A percentile compares a stretch with the other conserved stretches of the same genome.
These are phyloP conservation scores for Boletus sp. DNA, from an alignment of 768 basidiomycete genomes.

Conservation along the genomic window DNA sequence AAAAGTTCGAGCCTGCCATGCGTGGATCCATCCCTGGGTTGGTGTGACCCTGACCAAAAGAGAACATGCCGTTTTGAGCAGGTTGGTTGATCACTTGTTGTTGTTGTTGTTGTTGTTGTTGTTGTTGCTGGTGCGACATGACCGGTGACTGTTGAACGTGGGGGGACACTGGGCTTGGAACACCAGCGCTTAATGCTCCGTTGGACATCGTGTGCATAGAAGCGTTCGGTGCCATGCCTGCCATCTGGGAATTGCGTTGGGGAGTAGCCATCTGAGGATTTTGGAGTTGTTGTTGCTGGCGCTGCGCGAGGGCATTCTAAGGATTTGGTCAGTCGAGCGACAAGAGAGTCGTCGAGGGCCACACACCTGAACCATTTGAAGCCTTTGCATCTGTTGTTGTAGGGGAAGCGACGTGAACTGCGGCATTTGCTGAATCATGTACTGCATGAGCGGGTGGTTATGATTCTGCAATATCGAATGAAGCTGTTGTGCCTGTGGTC, in stretches of 20 bases:
- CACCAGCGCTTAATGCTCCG: constrained; percentile 20
- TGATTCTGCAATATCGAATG: constrained; percentile 53
- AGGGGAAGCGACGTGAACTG: constrained; percentile 51
- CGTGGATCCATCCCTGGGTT: constrained; percentile 33
- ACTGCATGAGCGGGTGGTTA: constrained; percentile 55
- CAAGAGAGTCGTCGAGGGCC: not conserved
- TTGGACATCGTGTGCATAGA: constrained; percentile 29
- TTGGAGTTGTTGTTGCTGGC: constrained; percentile 35
- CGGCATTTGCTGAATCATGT: constrained; percentile 51
- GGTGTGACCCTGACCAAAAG: constrained; percentile 26
- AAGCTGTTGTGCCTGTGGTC: constrained; percentile 42
- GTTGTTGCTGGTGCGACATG: constrained; percentile 29
- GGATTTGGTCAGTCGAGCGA: constrained; percentile 6
- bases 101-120: constrained; percentile 22
- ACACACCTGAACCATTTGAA: constrained; percentile 53
- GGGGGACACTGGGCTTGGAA: constrained; percentile 31
- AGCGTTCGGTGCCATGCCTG: constrained; percentile 29
- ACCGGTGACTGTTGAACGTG: constrained; percentile 29
- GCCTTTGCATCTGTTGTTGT: constrained; percentile 58
- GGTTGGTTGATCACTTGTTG: constrained; percentile 29
- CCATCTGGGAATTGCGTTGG: constrained; percentile 31
- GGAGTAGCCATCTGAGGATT: constrained; percentile 20
- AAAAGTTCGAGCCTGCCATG: constrained; percentile 27
- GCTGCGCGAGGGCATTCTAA: constrained; percentile 21
- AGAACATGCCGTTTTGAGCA: constrained; percentile 33